Base-by-base conservation (phyloP, 169 alveolate species). In the Eimeria necatrix region DNA sequence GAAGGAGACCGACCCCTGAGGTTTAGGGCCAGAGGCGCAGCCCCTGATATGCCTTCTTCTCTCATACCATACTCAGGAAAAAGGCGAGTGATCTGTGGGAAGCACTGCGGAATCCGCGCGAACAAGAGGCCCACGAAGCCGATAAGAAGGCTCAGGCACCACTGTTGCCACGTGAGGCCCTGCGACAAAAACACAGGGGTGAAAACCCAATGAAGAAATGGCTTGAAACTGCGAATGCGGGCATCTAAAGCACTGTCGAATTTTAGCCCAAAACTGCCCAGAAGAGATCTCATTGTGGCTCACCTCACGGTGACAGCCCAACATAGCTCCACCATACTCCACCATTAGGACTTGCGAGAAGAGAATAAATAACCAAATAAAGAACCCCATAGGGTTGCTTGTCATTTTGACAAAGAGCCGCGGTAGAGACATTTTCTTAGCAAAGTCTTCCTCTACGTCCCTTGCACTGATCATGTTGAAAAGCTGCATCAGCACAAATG, bases 391-490 rank as follows among this genome's bases (percentile, higher is more conserved):
- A 0, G 81, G 92, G 59, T 94, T 94, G 20, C 97, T 96, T 56
- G 83, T 26, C 95, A 92, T 92, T 52, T 51, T 60, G 74, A 64
- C 76, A 20, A 92, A 78, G 16, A 86, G 96, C 14, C 70, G 73
- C 6, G 74, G 76, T 48, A 98, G 97, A 9, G 97, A 94, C 94
- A 97, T 97, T 32, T 96, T 48, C 86, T 97, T 98, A 91, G 97
- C 98, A 94, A 97, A 70, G 41, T 97, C 98, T 95, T 97, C 88
- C 51, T 93, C 90, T 61, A 98, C 95, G 64, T 97, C 97, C 92
- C 99, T 94, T 41, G 98, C 97, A 95, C 98, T 98, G 70, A 98
- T 71, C 97, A 96, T 96, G 96, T 98, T 98, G 70, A 88, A 89
- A 18, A 94, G 32, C 89, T 98, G 98, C 96, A 98, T 93, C 94